Evolutionary conservation across 2,329 filamentous ascomycete genomes (phyloP).

Genomic region (Ophiosphaerella korrae): DNA sequence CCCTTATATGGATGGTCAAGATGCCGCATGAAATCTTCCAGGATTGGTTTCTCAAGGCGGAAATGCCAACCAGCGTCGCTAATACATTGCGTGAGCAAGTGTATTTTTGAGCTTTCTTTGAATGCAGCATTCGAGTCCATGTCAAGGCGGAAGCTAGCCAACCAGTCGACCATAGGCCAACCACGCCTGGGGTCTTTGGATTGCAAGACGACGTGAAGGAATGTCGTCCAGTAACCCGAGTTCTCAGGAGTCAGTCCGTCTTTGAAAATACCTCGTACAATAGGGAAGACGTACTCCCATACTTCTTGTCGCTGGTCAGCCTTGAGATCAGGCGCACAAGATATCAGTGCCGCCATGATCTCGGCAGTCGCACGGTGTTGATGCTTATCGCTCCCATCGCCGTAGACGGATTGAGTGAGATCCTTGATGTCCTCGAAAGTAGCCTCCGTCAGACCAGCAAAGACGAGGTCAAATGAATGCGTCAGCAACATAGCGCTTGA

Average conservation of each 20-base stretch:
- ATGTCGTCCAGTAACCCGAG: constrained; percentile 90
- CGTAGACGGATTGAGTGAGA: constrained; percentile 76
- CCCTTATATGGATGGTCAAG: constrained; percentile 98
- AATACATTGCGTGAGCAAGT: constrained; percentile 85
- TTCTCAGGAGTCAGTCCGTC: constrained; percentile 95
- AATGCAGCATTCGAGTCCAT: constrained; percentile 96
- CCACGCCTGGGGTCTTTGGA: constrained; percentile 86
- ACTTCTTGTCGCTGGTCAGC: constrained; percentile 74
- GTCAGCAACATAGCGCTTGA: constrained; percentile 84
- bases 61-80: constrained; percentile 95
- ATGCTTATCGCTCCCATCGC: constrained; percentile 94
- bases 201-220: constrained; percentile 85
- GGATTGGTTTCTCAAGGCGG: constrained; percentile 82
- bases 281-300: constrained; percentile 90
- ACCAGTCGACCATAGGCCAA: constrained; percentile 81
- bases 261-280: constrained; percentile 83
- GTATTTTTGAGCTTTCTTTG: constrained; percentile 97
- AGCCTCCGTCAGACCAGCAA: constrained; percentile 75
- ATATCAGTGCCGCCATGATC: constrained; percentile 84
- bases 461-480: constrained; percentile 87
- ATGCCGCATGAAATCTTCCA: constrained; percentile 86
- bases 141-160: constrained; percentile 86
- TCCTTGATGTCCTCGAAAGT: constrained; percentile 89
- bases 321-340: constrained; percentile 78
- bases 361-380: constrained; percentile 95